A percentile compares a stretch with the other conserved stretches of the same genome.
phyloP scores from a whole-genome alignment of 345 rosid species.

The Euphorbia peplus region DNA sequence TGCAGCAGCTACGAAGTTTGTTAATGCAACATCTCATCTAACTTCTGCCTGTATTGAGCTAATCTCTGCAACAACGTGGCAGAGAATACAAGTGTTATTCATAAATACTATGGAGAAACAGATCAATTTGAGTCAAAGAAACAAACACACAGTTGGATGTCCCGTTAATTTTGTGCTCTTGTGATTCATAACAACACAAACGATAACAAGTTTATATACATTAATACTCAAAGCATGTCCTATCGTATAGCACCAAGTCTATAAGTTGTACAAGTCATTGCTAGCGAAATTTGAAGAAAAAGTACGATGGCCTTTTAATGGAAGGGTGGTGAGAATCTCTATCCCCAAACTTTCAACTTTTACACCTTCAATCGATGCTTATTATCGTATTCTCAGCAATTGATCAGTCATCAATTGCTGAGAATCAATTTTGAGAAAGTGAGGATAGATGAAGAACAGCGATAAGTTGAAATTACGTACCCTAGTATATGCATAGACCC shows the following conservation, averaged over 20 bases:
- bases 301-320: no score
- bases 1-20: conserved; percentile 7
- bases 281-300: no score
- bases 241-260: no score
- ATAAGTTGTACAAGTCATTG: no score
- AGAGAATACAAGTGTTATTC: neutral
- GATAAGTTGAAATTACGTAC: conserved; percentile 33
- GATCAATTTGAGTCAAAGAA: neutral
- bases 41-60: conserved; percentile 84
- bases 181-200: no score
- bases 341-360: neutral
- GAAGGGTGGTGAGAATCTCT: no score
- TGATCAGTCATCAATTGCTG: no score
- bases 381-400: neutral
- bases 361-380: neutral
- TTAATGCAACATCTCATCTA: conserved; percentile 62
- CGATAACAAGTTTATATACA: no score
- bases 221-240: no score
- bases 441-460: neutral
- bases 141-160: neutral
- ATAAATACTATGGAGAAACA: neutral
- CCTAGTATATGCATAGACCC: conserved; percentile 93
- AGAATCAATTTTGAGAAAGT: no score
- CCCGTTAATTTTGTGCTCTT: neutral
- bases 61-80: conserved; percentile 43